Conservation (phyloP, 1,284 basidiomycete genomes). For the Cryptococcus sp. region DNA sequence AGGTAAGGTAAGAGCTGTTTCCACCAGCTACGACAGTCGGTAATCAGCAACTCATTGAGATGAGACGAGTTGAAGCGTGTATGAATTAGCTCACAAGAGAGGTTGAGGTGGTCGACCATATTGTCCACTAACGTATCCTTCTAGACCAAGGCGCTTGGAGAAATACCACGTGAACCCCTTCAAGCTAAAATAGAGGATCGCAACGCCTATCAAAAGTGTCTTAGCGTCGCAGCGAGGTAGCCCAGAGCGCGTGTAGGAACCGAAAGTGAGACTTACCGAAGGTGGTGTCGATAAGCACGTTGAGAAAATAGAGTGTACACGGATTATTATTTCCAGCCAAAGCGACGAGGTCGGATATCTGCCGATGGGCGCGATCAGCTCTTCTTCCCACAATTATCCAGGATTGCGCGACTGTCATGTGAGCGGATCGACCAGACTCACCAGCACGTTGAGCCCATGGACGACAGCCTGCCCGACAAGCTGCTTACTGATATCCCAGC, state of each 20-base stretch:
- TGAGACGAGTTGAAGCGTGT: background rate
- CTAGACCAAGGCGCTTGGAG: constrained; percentile 64
- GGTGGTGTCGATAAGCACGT: constrained; percentile 92
- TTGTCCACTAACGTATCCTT: constrained; percentile 81
- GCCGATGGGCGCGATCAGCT: constrained; percentile 5
- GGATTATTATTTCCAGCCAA: constrained; percentile 72
- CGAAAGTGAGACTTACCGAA: constrained; percentile 63
- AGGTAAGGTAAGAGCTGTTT: constrained; percentile 87
- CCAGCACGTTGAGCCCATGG: constrained; percentile 81
- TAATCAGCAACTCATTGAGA: background rate
- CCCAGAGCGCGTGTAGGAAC: background rate
- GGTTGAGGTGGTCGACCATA: constrained; percentile 74
- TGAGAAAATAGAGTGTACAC: constrained; percentile 89
- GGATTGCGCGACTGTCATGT: too few relatives aligned
- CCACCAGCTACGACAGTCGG: constrained; percentile 66
- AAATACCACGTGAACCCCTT: constrained; percentile 69
- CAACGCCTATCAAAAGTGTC: constrained; percentile 66
- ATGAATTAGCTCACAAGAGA: constrained; percentile 31
- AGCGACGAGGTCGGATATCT: constrained; percentile 58
- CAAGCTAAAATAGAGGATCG: constrained; percentile 78
- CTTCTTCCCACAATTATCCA: background rate
- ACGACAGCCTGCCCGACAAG: constrained; percentile 87
- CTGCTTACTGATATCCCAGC: constrained; percentile 90
- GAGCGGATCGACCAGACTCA: constrained; percentile 44
- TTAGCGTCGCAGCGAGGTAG: too few relatives aligned